Evolutionary conservation across 768 basidiomycete genomes (phyloP), one percentile per base, ranked within the genome.

Genomic region (Xerocomus potaroensis): DNA sequence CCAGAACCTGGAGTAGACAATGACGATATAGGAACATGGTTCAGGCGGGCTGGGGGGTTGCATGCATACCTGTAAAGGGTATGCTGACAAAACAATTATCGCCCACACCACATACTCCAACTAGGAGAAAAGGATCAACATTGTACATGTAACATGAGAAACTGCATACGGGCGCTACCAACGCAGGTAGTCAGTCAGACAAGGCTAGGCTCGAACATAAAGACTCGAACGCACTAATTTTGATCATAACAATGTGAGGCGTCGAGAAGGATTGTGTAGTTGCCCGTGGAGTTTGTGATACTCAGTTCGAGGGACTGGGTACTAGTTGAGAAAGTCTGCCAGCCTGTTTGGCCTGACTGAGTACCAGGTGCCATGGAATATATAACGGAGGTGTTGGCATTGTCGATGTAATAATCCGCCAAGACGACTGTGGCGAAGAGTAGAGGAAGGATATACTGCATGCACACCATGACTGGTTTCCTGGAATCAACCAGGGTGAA

Each of bases 331-430:
- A 44, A 56, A 16, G 39, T 36, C 33, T 43, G 16, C 60, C 60
- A 62, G 26, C 10, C 16, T 4, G 21, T 14, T 12, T 3, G 23
- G 26, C 53, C 56, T 19, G 49, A 41, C n/a, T 21, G 15, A 37
- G 4, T 31, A 11, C 35, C 55, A 6, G 60, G 43, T 5, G 58
- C 34, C 47, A 50, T 48, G 16, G 58, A 29, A 40, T 61, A 63
- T 15, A 16, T 0, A 29, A 61, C 34, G 10, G 61, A 61, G 14
- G 49, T 23, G 16, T 62, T 53, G 19, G 55, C 48, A 32, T 62
- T 61, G 48, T 63, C 61, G 16, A 58, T 42, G 26, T 55, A 21
- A 41, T 58, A 62, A 31, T 64, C 48, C 21, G 58, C 61, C 46
- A 43, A 35, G 12, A 48, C 56, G 26, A 41, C 16, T 5, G 50